A percentile compares a stretch with the other conserved stretches of the same genome.
Conservation (phyloP, 306 rosid species). For the Comarum palustre region DNA sequence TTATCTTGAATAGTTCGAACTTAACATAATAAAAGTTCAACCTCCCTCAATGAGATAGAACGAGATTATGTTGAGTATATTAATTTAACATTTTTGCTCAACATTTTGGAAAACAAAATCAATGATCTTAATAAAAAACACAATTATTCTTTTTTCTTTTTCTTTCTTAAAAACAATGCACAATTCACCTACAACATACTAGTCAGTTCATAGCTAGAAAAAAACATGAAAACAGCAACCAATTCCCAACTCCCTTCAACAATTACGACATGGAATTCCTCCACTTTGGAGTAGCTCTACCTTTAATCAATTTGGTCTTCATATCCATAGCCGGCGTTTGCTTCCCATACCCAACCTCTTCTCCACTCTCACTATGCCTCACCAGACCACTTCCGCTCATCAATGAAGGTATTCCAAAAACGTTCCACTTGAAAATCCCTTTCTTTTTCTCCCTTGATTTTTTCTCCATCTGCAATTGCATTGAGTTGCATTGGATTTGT, state of each 20-base stretch:
- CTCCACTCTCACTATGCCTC: constrained; percentile 26
- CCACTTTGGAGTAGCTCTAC: constrained; percentile 56
- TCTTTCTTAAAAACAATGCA: not conserved
- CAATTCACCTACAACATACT: not conserved
- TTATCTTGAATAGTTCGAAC: no score
- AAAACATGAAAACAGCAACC: not conserved
- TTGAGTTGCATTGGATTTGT: constrained; percentile 55
- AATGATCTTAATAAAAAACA: not conserved
- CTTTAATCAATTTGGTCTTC: constrained; percentile 50
- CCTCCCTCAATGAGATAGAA: no score
- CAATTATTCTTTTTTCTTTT: no score
- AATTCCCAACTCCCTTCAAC: not conserved
- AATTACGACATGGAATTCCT: constrained; percentile 66
- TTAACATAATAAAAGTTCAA: no score
- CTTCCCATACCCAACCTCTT: constrained; percentile 39
- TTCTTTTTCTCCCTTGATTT: constrained; percentile 47
- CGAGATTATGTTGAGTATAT: no score
- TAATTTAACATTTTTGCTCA: no score
- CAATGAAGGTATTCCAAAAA: constrained; percentile 36
- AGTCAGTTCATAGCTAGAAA: not conserved
- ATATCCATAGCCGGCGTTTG: constrained; percentile 55
- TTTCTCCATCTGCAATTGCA: constrained; percentile 73
- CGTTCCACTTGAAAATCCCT: constrained; percentile 64
- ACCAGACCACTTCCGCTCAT: constrained; percentile 26
- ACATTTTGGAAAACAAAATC: no score